Evolutionary conservation across 2,329 filamentous ascomycete species (phyloP).

Genomic region (Ophiognomonia clavigignenti-juglandacearum): DNA sequence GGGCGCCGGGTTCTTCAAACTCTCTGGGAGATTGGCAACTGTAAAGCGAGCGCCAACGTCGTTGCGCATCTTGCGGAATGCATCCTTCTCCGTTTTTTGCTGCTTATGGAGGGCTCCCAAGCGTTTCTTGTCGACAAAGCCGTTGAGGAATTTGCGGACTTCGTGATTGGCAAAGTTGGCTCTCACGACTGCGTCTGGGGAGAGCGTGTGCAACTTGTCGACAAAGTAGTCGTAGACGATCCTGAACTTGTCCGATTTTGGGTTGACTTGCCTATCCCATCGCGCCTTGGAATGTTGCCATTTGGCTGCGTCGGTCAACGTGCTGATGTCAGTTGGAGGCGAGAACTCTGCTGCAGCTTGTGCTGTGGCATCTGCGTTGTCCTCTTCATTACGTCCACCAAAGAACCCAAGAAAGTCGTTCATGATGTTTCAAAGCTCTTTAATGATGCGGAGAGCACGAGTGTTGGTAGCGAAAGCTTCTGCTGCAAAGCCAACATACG

Average conservation of each 20-base stretch:
- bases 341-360: too few relatives aligned
- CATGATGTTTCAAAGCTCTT: too few relatives aligned
- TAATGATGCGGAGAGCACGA: too few relatives aligned
- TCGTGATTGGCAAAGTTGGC: conserved; percentile 6
- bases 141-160: conserved; percentile 5
- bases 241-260: not conserved
- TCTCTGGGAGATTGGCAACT: not conserved
- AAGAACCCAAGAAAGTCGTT: too few relatives aligned
- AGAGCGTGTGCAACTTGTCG: not conserved
- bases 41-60: not conserved
- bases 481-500: too few relatives aligned
- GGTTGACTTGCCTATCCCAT: conserved; percentile 2
- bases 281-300: conserved; percentile 7
- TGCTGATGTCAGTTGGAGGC: too few relatives aligned
- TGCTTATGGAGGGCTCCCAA: not conserved
- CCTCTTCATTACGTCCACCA: too few relatives aligned
- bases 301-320: not conserved
- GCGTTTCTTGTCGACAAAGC: conserved; percentile 7
- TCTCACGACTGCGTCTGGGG: conserved; percentile 3
- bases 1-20: not conserved
- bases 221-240: not conserved
- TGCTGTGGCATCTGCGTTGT: too few relatives aligned
- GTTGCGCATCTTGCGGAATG: too few relatives aligned
- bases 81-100: conserved; percentile 5
- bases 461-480: too few relatives aligned